Evolutionary conservation across 2,329 filamentous ascomycete species (phyloP).

Genomic region (Nemania serpens): DNA sequence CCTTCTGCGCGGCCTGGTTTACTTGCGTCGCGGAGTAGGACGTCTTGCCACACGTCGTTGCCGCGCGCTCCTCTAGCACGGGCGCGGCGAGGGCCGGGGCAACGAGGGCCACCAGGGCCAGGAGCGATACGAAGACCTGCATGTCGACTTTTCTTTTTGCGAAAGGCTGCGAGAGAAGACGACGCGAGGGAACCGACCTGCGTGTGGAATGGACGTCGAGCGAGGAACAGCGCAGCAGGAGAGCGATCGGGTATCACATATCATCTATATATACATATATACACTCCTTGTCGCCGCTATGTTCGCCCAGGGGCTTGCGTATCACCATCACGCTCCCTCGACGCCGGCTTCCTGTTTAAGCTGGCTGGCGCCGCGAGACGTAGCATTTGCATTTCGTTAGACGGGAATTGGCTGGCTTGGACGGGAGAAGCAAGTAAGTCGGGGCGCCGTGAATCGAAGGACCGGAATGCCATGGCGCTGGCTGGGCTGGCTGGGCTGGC

Average conservation of each 20-base stretch:
- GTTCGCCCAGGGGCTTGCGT: slow-evolving; percentile 1
- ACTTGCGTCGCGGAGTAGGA: slow-evolving; percentile 58
- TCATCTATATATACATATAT: no score
- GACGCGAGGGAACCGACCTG: not conserved
- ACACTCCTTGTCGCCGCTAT: not conserved
- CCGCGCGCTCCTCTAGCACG: slow-evolving; percentile 47
- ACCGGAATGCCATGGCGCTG: slow-evolving; percentile 24
- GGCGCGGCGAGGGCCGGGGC: slow-evolving; percentile 35
- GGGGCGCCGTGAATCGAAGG: slow-evolving; percentile 6
- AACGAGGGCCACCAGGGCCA: slow-evolving; percentile 35
- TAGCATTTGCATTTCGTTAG: slow-evolving; percentile 4
- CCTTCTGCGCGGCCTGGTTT: slow-evolving; percentile 53
- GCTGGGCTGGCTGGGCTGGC: no score
- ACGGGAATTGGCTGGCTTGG: not conserved
- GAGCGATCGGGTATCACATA: slow-evolving; percentile 3
- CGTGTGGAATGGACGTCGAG: not conserved
- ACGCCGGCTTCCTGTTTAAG: slow-evolving; percentile 20
- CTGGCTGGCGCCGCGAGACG: slow-evolving; percentile 21
- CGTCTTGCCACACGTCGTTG: slow-evolving; percentile 57
- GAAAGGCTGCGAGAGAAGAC: no score
- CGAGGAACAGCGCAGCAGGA: not conserved
- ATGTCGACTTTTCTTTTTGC: slow-evolving; percentile 14
- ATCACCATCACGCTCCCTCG: not conserved
- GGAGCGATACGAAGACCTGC: slow-evolving; percentile 28
- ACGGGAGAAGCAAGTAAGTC: no score